These are phyloP conservation scores for Xylariaceae sp. DNA, from an alignment of 2,329 filamentous ascomycete genomes.

Conservation along the genomic window DNA sequence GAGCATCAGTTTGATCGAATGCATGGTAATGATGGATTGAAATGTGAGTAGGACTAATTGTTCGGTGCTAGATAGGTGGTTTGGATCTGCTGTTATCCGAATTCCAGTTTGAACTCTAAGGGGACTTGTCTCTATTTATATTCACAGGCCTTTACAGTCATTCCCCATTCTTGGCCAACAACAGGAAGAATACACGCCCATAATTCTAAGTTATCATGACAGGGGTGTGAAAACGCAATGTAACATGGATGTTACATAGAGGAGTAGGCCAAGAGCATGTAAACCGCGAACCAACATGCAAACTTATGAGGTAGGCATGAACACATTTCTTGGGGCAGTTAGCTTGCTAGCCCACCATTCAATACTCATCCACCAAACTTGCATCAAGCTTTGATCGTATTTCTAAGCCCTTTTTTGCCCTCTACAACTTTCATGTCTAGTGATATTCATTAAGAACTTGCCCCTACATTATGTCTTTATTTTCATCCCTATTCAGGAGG, in stretches of 20 bases:
- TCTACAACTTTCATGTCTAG: no score
- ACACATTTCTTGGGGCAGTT: no score
- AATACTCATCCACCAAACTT: no score
- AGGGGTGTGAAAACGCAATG: no score
- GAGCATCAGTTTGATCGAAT: neutral
- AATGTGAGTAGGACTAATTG: neutral
- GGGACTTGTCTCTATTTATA: neutral
- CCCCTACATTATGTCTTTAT: neutral
- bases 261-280: no score
- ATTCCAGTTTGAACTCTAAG: neutral
- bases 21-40: neutral
- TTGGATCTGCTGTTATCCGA: neutral
- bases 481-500: neutral
- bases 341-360: no score
- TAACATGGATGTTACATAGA: no score
- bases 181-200: neutral
- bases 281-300: no score
- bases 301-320: no score
- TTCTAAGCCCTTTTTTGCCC: no score
- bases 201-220: neutral
- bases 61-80: neutral
- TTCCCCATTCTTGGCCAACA: neutral
- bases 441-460: no score
- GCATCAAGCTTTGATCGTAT: no score
- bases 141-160: neutral